These are phyloP conservation scores for Mycena galericulata DNA, from an alignment of 768 basidiomycete genomes.

Conservation along the genomic window DNA sequence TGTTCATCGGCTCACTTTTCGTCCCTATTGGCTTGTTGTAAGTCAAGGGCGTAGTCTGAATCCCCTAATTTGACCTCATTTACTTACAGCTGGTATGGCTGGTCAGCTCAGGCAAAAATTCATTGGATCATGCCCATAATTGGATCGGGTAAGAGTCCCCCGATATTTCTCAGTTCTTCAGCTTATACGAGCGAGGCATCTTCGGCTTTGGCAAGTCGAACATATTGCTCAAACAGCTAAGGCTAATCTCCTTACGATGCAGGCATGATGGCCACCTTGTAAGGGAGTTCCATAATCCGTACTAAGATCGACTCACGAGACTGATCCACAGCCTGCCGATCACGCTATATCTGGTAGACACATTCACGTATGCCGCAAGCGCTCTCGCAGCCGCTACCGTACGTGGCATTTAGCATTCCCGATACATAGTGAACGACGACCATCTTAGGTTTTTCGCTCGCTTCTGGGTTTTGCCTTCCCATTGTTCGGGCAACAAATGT, in stretches of 20 bases:
- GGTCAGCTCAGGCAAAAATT: too few relatives aligned
- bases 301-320: too few relatives aligned
- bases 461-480: slow-evolving; percentile 74
- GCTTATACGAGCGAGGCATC: slow-evolving; percentile 41
- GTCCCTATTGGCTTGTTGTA: slow-evolving; percentile 38
- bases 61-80: too few relatives aligned
- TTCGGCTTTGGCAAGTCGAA: slow-evolving; percentile 57
- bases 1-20: slow-evolving; percentile 62
- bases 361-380: slow-evolving; percentile 74
- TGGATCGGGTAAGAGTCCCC: slow-evolving; percentile 47
- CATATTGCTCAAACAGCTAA: too few relatives aligned
- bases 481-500: slow-evolving; percentile 72
- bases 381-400: slow-evolving; percentile 72
- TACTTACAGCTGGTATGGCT: too few relatives aligned
- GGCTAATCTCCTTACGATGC: too few relatives aligned
- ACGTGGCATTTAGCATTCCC: slow-evolving; percentile 18
- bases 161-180: background rate
- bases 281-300: too few relatives aligned
- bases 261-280: too few relatives aligned
- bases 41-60: too few relatives aligned
- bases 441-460: slow-evolving; percentile 64
- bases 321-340: too few relatives aligned
- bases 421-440: background rate
- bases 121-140: slow-evolving; percentile 83
- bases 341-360: slow-evolving; percentile 71